These are phyloP conservation scores for Dendrothele bispora DNA, from an alignment of 768 basidiomycete genomes.

Conservation along the genomic window DNA sequence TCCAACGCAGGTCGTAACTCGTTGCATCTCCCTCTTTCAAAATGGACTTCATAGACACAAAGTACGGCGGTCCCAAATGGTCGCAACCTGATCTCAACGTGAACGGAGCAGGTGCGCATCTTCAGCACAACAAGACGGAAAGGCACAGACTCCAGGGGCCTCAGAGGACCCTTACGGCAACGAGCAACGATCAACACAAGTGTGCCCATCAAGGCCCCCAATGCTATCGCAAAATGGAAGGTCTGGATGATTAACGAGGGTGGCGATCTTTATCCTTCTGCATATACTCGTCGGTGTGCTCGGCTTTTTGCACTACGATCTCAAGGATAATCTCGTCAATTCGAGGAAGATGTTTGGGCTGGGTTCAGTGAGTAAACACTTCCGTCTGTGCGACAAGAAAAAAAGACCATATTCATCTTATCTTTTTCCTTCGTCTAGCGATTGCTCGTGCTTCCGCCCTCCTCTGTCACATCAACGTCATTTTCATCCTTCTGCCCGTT, in stretches of 20 bases:
- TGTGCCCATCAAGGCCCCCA: conserved; percentile 34
- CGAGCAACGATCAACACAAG: conserved; percentile 22
- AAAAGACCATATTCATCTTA: too few relatives aligned
- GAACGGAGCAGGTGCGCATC: conserved; percentile 39
- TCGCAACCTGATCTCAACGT: conserved; percentile 50
- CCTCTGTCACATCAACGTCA: conserved; percentile 85
- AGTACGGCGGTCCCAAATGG: conserved; percentile 70
- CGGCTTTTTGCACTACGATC: conserved; percentile 73
- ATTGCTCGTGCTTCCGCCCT: conserved; percentile 88
- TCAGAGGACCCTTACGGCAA: conserved; percentile 55
- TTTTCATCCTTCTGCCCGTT: conserved; percentile 91
- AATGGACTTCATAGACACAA: conserved; percentile 28
- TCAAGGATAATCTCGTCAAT: conserved; percentile 70
- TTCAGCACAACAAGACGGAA: conserved; percentile 89
- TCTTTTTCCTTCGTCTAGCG: conserved; percentile 40
- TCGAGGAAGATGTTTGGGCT: conserved; percentile 74
- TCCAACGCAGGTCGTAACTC: conserved; percentile 40
- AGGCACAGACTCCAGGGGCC: conserved; percentile 80
- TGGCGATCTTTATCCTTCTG: conserved; percentile 74
- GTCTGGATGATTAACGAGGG: conserved; percentile 97
- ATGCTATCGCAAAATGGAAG: conserved; percentile 30
- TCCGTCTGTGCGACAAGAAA: neutral
- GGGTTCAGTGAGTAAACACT: conserved; percentile 79
- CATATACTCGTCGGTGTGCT: conserved; percentile 77
- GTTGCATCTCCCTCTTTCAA: conserved; percentile 1